Percentiles rank a stretch among this genome's conserved stretches.
These are phyloP conservation scores for Mastigamoeba balamuthi DNA, from an alignment of 78 protist genomes.

Conservation along the genomic window DNA sequence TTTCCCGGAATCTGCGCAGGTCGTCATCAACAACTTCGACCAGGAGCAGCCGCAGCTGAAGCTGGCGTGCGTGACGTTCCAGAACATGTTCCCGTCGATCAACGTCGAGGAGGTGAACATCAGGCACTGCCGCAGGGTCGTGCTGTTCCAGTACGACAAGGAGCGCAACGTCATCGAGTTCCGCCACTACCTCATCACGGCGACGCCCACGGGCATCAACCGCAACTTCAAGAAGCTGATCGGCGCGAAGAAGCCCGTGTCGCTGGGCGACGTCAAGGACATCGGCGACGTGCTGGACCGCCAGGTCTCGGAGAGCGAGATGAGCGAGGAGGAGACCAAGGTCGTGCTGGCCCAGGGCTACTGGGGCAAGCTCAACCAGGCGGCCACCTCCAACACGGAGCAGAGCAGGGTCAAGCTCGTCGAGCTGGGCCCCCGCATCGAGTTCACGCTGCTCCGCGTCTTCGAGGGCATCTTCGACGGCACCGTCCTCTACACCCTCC, in stretches of 20 bases:
- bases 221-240: not conserved
- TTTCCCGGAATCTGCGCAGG: not conserved
- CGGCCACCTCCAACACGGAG: no score
- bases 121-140: not conserved
- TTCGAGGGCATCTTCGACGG: constrained; percentile 2
- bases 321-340: not conserved
- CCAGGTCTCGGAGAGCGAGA: not conserved
- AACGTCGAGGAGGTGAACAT: not conserved
- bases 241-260: not conserved
- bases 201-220: not conserved
- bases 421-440: constrained; percentile 18
- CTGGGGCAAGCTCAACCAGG: no score
- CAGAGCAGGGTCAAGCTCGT: not conserved
- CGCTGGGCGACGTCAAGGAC: not conserved
- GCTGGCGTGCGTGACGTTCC: not conserved
- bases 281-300: not conserved
- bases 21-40: constrained; percentile 6
- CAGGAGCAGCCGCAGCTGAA: not conserved
- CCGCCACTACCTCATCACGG: not conserved
- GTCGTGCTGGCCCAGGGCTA: not conserved
- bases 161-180: not conserved
- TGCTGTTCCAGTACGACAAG: not conserved
- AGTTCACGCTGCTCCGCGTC: constrained; percentile 2
- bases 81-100: constrained; percentile 5
- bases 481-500: not conserved